Base-by-base conservation (phyloP, 352 stramenopile genomes). In the Phytopythium oedochilum region DNA sequence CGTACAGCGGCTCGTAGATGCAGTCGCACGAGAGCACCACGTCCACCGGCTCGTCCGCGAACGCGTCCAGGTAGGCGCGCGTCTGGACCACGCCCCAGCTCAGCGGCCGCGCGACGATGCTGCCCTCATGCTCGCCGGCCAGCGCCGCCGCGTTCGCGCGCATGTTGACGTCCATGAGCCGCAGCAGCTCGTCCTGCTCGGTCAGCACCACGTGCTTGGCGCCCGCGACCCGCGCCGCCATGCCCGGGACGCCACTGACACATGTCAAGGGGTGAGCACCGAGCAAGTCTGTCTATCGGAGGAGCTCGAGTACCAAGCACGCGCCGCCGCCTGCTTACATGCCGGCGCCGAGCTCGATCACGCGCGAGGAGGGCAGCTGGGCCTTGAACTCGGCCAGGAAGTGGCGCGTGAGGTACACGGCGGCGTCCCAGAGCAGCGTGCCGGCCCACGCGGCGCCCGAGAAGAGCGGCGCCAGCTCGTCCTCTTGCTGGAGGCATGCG, bases 1-100 rank as follows among this genome's bases (percentile, higher is more conserved):
- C 94, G 64, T 98, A 98, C 25, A 98, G 71, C 40, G 90, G 91
- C 68, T 97, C 85, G 69, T 97, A 98, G 48, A 98, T 89, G 73
- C 92, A 98, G 71, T 98, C 94, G 61, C 92, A 98, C 49, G 94
- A 96, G 7, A 98, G 66, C 46, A 97, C 86, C 38, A 98, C 70
- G 54, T 98, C 90, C 63, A 98, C 88, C 20, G 66, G 63, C 38
- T 88, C 78, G 23, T 71, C 53, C 1, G 54, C 47, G 55, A 78
- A 71, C 36, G 73, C 46, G 10, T 72, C 55, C 31, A 94, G 60
- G 53, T 96, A 90, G 34, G 71, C 55, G 10, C 59, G 53, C 17
- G 92, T 84, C 53, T 88, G 78, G 17, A 77, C 61, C n/a, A 78
- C 59, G 25, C 87, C 93, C 92, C 92, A 98, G 55, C 68, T 89